These are phyloP conservation scores for Daldinia loculata DNA, from an alignment of 495 filamentous ascomycete genomes.

Conservation along the genomic window DNA sequence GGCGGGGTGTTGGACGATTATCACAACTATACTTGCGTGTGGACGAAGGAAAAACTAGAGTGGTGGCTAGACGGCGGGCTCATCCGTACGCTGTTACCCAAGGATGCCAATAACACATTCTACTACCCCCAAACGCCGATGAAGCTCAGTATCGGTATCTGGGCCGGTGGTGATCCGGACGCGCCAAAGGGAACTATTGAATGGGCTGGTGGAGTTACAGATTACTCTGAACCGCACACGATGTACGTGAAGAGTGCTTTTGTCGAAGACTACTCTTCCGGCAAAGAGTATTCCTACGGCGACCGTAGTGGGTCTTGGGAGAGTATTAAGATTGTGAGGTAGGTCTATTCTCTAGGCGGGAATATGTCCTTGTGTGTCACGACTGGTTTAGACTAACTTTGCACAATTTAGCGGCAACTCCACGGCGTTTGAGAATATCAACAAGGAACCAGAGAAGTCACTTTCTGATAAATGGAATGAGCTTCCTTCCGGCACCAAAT, in stretches of 20 bases:
- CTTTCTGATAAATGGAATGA: conserved; percentile 65
- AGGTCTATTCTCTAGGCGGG: conserved; percentile 43
- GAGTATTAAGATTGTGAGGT: conserved; percentile 74
- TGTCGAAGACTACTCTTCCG: conserved; percentile 73
- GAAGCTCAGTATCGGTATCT: conserved; percentile 83
- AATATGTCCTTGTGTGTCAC: not conserved
- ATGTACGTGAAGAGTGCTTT: conserved; percentile 76
- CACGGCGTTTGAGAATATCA: conserved; percentile 57
- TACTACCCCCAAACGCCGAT: conserved; percentile 87
- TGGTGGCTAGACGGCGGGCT: conserved; percentile 77
- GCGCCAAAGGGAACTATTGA: conserved; percentile 63
- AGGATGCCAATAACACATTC: conserved; percentile 68
- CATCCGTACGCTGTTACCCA: conserved; percentile 72
- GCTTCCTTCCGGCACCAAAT: conserved; percentile 62
- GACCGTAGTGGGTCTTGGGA: conserved; percentile 71
- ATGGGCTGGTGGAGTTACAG: conserved; percentile 83
- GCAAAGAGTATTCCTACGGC: conserved; percentile 72
- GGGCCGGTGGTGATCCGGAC: conserved; percentile 82
- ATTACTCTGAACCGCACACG: conserved; percentile 75
- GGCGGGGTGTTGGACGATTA: conserved; percentile 56
- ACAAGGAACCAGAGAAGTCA: conserved; percentile 54
- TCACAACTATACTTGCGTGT: conserved; percentile 86
- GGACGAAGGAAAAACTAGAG: conserved; percentile 75
- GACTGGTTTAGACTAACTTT: conserved; percentile 14
- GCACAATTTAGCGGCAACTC: conserved; percentile 66